Evolutionary conservation across 495 filamentous ascomycete genomes (phyloP), one percentile per base, ranked within the genome.

Genomic region (Cercophora sp.): DNA sequence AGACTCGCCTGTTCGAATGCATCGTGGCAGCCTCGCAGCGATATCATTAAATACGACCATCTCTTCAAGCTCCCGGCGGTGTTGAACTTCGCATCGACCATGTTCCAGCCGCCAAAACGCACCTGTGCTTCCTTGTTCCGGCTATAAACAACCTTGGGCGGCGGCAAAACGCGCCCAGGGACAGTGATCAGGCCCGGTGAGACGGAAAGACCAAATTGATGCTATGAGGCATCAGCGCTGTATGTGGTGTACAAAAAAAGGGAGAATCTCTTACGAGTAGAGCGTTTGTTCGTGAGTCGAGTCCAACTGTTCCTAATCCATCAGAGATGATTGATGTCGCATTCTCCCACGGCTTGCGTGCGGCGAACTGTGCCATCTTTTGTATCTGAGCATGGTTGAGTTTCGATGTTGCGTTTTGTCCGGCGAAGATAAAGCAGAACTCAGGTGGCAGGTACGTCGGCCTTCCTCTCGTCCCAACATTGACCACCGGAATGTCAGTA

Each of bases 401-500:
- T 13, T 32, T 32, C 20, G 16, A 13, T 18, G 24, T 13, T 2
- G 19, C 66, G 16, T 76, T 59, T 59, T 94, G 87, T 0, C 87
- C 87, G 16, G 81, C 77, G 10, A 82, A 56, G 5, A 91, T 77
- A 4, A 59, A 56, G 56, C 83, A 83, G 5, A 86, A 65, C 52
- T 91, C 85, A 4, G 79, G 71, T 0, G 87, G 85, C 35, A 87
- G 60, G 58, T 85, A 91, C 26, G 67, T 70, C 0, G 87, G 83
- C 16, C 75, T 76, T 1, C 74, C 63, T 1, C 48, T 65, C 18
- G 64, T 81, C n/a, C 86, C 86, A n/a, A 86, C 74, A 57, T 92
- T 89, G 39, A 94, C 65, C 1, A 90, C 77, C 0, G 86, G 85
- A 11, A 77, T 48, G 0, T 65, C 54, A 20, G 55, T 24, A 19